Evolutionary conservation across 73 alveolate species (phyloP), one percentile per base, ranked within the genome.

Genomic region (Tetrahymena elliotti): DNA sequence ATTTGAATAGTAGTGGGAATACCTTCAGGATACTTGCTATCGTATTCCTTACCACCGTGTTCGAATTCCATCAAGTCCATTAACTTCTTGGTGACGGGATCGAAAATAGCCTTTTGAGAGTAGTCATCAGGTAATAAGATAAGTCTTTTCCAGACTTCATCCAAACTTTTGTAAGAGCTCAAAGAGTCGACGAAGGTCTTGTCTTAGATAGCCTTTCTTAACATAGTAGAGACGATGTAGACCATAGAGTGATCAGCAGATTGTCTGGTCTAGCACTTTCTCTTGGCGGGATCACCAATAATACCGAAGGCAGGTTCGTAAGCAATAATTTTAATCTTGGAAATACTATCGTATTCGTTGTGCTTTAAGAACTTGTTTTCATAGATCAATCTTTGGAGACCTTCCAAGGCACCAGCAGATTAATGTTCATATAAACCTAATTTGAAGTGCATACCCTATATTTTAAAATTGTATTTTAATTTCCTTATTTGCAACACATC

Each of bases 301-400:
- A 98, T 98, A 37, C 99, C 99, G 93, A 93, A 98, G 40, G 99
- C 99, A 93, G 99, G 99, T 97, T 98, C 99, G 95, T 98, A 98
- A 47, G 99, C 99, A 11, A 96, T 93, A 37, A 98, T 97, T 93
- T 96, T 96, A 93, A 98, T 98, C 94, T 95, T 96, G 8, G 97
- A 96, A 54, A 98, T 98, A 93, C 96, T 97, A 38, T 97, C 98
- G n/a, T 83, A 93, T 36, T 96, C 94, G 20, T 93, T 95, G 38
- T 95, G 93, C 68, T 93, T 39, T 24, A 95, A 40, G 40, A 95
- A 93, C 83, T 94, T 95, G 34, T 88, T 94, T 15, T 93, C 95
- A 24, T 36, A 95, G 34, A 95, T 93, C 37, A 95, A 92, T 84
- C 84, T 93, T 53, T 93, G 93, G 24, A 97, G 93, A 15, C 98